Conservation (phyloP, 1,139 yeast species). For the Wickerhamiella infanticola region DNA sequence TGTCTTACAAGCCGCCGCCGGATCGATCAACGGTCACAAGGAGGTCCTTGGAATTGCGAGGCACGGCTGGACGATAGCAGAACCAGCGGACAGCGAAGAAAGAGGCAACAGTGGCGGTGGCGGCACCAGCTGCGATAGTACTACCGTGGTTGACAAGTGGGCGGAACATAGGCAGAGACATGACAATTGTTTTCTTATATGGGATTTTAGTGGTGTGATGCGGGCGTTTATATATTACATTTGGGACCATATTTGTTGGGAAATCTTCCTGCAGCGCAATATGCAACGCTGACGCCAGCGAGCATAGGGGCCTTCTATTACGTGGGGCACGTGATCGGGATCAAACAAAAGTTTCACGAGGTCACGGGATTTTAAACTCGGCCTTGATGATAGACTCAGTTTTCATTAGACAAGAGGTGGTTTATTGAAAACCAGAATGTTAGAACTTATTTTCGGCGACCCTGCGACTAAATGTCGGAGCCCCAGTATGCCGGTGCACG, state of each 20-base stretch:
- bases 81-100: conserved; percentile 14
- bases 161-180: not conserved
- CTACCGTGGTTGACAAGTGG: not conserved
- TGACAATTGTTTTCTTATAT: not conserved
- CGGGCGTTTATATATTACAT: not conserved
- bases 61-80: conserved; percentile 15
- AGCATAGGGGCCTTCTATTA: not conserved
- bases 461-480: too few species aligned
- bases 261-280: not conserved
- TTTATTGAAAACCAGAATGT: too few species aligned
- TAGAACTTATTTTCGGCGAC: too few species aligned
- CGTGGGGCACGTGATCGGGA: not conserved
- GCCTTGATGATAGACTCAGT: too few species aligned
- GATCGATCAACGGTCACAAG: conserved; percentile 18
- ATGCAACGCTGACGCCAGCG: not conserved
- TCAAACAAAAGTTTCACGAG: not conserved
- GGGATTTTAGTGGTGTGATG: too few species aligned
- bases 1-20: conserved; percentile 16
- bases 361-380: too few species aligned
- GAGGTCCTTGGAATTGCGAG: conserved; percentile 12
- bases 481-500: too few species aligned
- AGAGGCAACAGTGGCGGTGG: conserved; percentile 11
- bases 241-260: not conserved
- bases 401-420: too few species aligned
- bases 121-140: not conserved